Percentiles rank a stretch among this genome's conserved stretches.
Evolutionary conservation across 2,329 filamentous ascomycete genomes (phyloP).

Genomic region (Trichoderma gracile): DNA sequence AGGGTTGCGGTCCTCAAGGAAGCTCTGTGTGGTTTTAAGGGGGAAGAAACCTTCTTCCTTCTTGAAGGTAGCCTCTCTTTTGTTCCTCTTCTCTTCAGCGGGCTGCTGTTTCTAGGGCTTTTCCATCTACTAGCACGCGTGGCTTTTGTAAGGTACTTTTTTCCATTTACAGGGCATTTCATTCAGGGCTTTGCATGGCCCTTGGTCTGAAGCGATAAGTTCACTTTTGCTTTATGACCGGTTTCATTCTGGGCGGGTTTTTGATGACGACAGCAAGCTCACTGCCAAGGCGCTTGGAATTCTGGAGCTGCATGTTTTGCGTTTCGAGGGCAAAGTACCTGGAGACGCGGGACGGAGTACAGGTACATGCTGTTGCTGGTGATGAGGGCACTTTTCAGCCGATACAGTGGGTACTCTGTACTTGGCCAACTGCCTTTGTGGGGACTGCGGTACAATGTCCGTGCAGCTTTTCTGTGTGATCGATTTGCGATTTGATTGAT

Average conservation of each 20-base stretch:
- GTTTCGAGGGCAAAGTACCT: not conserved
- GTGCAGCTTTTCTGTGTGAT: too few species aligned
- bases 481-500: not conserved
- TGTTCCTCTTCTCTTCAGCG: not conserved
- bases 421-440: not conserved
- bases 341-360: too few species aligned
- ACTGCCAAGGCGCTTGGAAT: constrained; percentile 18
- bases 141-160: not conserved
- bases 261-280: constrained; percentile 18
- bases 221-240: not conserved
- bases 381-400: too few species aligned
- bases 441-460: too few species aligned
- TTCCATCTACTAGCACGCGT: not conserved
- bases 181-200: too few species aligned
- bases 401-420: too few species aligned
- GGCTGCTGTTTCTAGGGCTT: not conserved
- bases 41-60: too few species aligned
- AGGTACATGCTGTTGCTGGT: too few species aligned
- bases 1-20: too few species aligned
- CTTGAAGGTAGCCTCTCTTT: not conserved
- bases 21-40: too few species aligned
- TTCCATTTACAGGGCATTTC: not conserved
- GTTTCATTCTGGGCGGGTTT: too few species aligned
- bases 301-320: not conserved
- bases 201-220: not conserved